Base-by-base conservation (phyloP, 805 yeast species). In the Candida vartiovaarae region DNA sequence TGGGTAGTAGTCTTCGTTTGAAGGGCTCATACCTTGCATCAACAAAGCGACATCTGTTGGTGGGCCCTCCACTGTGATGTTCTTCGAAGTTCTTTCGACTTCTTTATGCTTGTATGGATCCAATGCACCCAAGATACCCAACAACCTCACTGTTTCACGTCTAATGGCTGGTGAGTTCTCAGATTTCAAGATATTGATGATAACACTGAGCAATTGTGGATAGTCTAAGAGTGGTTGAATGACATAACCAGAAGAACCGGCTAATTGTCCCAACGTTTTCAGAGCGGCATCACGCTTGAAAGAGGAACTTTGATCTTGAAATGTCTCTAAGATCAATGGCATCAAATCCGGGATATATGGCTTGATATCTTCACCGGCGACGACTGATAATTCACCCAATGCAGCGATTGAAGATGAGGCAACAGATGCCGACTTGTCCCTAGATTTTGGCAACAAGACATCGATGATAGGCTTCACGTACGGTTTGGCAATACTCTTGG, bases 71-170 rank as follows among this genome's bases (percentile, higher is more conserved):
- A 76, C 82, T 4, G 66, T 50, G 29, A 61, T 59, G 43, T 64
- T 64, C 38, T 75, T 78, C 1, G 83, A 75, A 2, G 71, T 72
- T 45, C 86, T 81, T 59, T 90, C 98, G 8, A 90, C 86, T 54
- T 88, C 96, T 44, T 96, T 78, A 53, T 89, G 95, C 58, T 87
- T 90, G 60, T 91, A 93, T 1, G 99, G 99, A 63, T 93, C 99
- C 39, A 93, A 68, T 0, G 99, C 99, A 50, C 99, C 99, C 35
- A 93, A 67, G 31, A 90, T 89, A 58, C 99, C 99, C 44, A 93
- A 68, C 25, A 93, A 65, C 50, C 91, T 74, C 1, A 93, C 95
- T 0, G 96, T 84, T 60, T 93, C 98, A 45, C 96, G 70, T 56
- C 93, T 78, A 6, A 87, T 80, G 4, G 75, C 66, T 3, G 82